A percentile compares a stretch with the other conserved stretches of the same genome.
Evolutionary conservation across 768 basidiomycete species (phyloP).

Genomic region (Boletus fagicola): DNA sequence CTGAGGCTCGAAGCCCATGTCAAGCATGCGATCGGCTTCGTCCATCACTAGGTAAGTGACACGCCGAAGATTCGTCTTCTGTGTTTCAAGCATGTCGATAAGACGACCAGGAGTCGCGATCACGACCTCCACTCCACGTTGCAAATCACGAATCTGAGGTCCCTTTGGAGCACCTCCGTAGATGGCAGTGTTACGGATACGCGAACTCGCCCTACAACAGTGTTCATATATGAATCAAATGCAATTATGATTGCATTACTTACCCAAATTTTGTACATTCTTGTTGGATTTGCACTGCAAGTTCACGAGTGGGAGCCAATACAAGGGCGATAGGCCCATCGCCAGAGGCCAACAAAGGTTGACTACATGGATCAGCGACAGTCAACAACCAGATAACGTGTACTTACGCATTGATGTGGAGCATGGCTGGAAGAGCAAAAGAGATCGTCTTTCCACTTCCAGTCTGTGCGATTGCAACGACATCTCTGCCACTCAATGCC

Average conservation of each 20-base stretch:
- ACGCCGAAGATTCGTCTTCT: constrained; percentile 94
- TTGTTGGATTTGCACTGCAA: constrained; percentile 98
- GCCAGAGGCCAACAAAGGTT: constrained; percentile 88
- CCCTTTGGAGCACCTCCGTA: constrained; percentile 99
- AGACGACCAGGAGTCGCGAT: constrained; percentile 99
- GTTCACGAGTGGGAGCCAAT: constrained; percentile 95
- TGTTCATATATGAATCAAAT: constrained; percentile 3
- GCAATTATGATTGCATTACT: constrained; percentile 19
- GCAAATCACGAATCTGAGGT: constrained; percentile 95
- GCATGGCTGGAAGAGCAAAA: constrained; percentile 98
- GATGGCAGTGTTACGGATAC: constrained; percentile 97
- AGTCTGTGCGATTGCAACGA: constrained; percentile 96
- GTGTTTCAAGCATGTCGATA: constrained; percentile 97
- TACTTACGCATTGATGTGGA: constrained; percentile 97
- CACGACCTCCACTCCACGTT: constrained; percentile 95
- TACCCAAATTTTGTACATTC: constrained; percentile 98
- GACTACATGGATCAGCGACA: constrained; percentile 43
- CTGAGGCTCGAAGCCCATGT: constrained; percentile 99
- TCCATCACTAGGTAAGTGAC: constrained; percentile 99
- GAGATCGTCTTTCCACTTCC: constrained; percentile 99
- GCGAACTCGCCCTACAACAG: constrained; percentile 68
- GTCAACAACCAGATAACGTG: neutral
- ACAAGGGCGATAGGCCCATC: constrained; percentile 98
- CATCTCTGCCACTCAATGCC: constrained; percentile 91
- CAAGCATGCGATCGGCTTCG: constrained; percentile 99